Base-by-base conservation (phyloP, 2,329 filamentous ascomycete species). In the Fusarium nisikadoi region DNA sequence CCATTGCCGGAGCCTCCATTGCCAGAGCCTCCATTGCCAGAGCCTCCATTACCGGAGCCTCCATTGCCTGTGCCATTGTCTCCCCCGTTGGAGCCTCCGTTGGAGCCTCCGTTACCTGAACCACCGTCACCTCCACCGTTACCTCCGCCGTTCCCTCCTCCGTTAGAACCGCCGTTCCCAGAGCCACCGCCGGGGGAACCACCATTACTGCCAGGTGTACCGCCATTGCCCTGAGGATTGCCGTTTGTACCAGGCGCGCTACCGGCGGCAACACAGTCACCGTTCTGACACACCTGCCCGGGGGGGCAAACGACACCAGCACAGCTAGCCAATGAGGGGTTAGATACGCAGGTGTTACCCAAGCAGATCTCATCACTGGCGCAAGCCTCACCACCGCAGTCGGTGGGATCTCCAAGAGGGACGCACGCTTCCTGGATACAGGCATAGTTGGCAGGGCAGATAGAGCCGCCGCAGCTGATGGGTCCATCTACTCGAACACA, bases 391-490 rank as follows among this genome's bases (percentile, higher is more conserved):
- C 53, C 53, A 17, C 60, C 71, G 23, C 73, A 75, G 25, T 57
- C 20, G 4, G 42, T 33, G 5, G 71, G 36, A 25, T 74, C 45
- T 4, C 46, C 56, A 10, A 66, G 47, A 16, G 56, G 23, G 2
- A 75, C 63, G 3, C 73, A 75, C 6, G 57, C 49, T 5, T 53
- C 49, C 8, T 62, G 46, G 12, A 75, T 43, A 6, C 73, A 75
- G 16, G 64, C 69, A 12, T 67, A 43, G 20, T 64, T 61, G 10
- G 20, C 10, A 3, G 63, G 65, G 19, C 73, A 75, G 4, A 49
- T 36, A 13, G 58, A 17, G 4, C 42, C 47, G 1, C 55, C 64
- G 8, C 73, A 75, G 27, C 23, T 56, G 4, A 10, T n/a, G 2
- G 70, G 52, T 13, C 45, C 59, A 6, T 61, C 43, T n/a, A 72